A percentile compares a stretch with the other conserved stretches of the same genome.
Conservation (phyloP, 805 yeast genomes). For the Saccharomyces mikatae region DNA sequence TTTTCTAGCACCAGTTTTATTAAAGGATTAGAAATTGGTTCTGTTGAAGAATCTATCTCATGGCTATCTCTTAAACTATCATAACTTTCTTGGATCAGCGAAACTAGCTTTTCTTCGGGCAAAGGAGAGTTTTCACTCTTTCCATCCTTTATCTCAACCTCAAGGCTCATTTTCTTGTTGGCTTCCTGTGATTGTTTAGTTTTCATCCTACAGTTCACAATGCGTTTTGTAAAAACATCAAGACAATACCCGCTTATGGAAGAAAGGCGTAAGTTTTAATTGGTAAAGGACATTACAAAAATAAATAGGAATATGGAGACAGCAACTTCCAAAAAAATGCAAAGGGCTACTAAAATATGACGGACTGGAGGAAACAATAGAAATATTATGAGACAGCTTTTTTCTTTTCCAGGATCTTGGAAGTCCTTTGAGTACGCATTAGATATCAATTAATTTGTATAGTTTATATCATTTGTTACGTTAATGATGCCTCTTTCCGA, state of each 20-base stretch:
- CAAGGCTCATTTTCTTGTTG: constrained; percentile 3
- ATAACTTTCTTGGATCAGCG: constrained; percentile 11
- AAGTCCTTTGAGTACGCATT: background rate
- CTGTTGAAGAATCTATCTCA: background rate
- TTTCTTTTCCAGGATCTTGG: background rate
- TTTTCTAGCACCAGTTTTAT: constrained; percentile 29
- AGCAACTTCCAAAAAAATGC: background rate
- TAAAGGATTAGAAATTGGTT: constrained; percentile 18
- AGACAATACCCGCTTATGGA: background rate
- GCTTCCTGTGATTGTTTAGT: background rate
- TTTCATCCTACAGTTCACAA: background rate
- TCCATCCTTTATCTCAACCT: constrained; percentile 10
- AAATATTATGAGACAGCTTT: background rate
- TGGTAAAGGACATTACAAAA: background rate
- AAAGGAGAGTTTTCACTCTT: constrained; percentile 18
- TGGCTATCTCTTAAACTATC: constrained; percentile 1
- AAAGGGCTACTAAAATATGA: no score
- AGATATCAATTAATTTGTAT: background rate
- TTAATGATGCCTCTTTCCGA: no score
- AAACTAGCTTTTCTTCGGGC: constrained; percentile 10
- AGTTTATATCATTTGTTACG: background rate
- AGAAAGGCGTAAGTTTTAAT: background rate
- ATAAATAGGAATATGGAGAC: background rate
- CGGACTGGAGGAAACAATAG: background rate
- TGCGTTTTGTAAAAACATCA: background rate